phyloP scores from a whole-genome alignment of 2,329 filamentous ascomycete genomes.

The Tricladium varicosporioides region DNA sequence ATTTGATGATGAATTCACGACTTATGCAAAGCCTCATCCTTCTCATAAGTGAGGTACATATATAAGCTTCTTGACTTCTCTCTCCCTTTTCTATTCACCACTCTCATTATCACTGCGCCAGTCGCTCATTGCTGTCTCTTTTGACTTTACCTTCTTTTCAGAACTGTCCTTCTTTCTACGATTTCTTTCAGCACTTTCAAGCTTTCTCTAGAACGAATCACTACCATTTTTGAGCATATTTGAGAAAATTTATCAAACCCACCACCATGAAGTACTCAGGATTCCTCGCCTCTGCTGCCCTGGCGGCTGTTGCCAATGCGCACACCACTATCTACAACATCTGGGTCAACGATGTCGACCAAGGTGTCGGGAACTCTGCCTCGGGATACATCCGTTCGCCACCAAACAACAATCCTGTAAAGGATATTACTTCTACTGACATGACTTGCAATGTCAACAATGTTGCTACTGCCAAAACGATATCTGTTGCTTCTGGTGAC shows the following conservation, averaged over 20 bases:
- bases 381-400: slow-evolving; percentile 32
- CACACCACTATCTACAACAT: slow-evolving; percentile 27
- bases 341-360: slow-evolving; percentile 21
- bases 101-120: background rate
- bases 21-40: background rate
- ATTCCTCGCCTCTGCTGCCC: slow-evolving; percentile 20
- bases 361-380: slow-evolving; percentile 16
- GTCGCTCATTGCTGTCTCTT: background rate
- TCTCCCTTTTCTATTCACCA: background rate
- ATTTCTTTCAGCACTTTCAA: too few species aligned
- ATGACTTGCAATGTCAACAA: slow-evolving; percentile 47
- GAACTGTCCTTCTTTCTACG: background rate
- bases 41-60: background rate
- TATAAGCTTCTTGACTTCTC: background rate
- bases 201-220: too few species aligned
- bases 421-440: slow-evolving; percentile 31
- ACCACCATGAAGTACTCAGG: slow-evolving; percentile 26
- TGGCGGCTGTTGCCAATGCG: slow-evolving; percentile 24
- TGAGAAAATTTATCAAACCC: background rate
- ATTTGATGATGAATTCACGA: background rate
- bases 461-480: slow-evolving; percentile 39
- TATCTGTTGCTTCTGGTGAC: slow-evolving; percentile 46
- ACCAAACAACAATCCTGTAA: slow-evolving; percentile 40
- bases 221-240: background rate
- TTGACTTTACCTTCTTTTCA: background rate